Conservation (phyloP, 2,329 filamentous ascomycete species). For the Westerdykella aurantiaca region DNA sequence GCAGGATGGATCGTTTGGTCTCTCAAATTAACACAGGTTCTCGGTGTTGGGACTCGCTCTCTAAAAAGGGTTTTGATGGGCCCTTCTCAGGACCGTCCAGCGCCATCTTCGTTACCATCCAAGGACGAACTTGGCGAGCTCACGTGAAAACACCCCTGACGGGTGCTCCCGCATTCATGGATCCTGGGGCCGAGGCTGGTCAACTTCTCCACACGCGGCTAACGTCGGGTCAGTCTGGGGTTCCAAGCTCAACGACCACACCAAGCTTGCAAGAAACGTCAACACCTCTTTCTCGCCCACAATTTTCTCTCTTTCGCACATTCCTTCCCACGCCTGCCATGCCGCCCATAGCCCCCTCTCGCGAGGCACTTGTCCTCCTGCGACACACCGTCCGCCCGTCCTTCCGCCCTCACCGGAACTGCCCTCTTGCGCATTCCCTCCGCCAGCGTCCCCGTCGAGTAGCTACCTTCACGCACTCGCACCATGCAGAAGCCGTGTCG, state of each 20-base stretch:
- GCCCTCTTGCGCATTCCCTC: background rate
- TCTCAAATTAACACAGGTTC: too few species aligned
- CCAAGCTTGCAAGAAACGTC: conserved; percentile 3
- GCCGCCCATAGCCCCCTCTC: conserved; percentile 31
- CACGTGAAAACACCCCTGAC: too few species aligned
- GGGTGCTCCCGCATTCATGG: too few species aligned
- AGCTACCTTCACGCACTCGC: conserved; percentile 72
- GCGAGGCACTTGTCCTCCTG: conserved; percentile 30
- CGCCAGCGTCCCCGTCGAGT: conserved; percentile 35
- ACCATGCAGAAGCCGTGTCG: conserved; percentile 79
- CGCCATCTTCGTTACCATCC: too few species aligned
- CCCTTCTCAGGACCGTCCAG: too few species aligned
- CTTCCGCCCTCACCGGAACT: conserved; percentile 9
- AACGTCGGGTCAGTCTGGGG: conserved; percentile 19
- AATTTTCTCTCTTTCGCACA: background rate
- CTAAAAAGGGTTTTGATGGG: too few species aligned
- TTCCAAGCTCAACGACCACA: conserved; percentile 8
- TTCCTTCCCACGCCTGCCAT: conserved; percentile 11
- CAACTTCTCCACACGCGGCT: conserved; percentile 18
- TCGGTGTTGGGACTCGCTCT: too few species aligned
- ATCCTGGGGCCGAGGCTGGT: too few species aligned
- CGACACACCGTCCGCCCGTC: conserved; percentile 27
- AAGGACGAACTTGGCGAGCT: too few species aligned
- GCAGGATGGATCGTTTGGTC: too few species aligned
- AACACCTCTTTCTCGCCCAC: conserved; percentile 1